Evolutionary conservation across 768 basidiomycete genomes (phyloP).

Genomic region (Leccinum uliginosum): DNA sequence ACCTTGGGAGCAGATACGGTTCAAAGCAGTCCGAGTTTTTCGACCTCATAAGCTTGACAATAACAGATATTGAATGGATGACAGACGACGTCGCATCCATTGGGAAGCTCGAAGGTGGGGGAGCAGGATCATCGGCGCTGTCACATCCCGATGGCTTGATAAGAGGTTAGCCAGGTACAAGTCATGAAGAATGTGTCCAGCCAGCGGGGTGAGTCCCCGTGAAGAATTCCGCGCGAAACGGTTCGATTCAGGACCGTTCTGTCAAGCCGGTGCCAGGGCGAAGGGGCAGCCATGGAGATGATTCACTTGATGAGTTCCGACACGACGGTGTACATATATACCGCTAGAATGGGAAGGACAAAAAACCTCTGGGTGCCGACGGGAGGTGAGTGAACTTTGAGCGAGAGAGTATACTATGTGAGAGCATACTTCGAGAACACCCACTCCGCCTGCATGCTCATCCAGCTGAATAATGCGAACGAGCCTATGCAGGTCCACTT

Average conservation of each 20-base stretch:
- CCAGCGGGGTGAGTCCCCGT: constrained; percentile 59
- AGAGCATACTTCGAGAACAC: constrained; percentile 80
- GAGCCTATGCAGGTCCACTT: constrained; percentile 89
- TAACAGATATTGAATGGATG: constrained; percentile 78
- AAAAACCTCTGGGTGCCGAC: constrained; percentile 72
- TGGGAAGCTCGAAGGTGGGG: constrained; percentile 22
- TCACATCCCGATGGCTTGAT: constrained; percentile 15
- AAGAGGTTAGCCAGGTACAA: constrained; percentile 33
- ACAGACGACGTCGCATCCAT: constrained; percentile 68
- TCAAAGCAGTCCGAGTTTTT: constrained; percentile 99
- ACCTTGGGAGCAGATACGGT: constrained; percentile 82
- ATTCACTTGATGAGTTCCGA: constrained; percentile 92
- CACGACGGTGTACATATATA: constrained; percentile 81
- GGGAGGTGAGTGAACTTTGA: constrained; percentile 24
- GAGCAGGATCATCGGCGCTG: constrained; percentile 9
- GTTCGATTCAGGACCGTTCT: constrained; percentile 75
- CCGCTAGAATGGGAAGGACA: constrained; percentile 70
- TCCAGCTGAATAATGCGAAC: constrained; percentile 87
- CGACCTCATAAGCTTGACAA: constrained; percentile 92
- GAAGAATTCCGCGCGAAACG: constrained; percentile 84
- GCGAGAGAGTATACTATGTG: constrained; percentile 28
- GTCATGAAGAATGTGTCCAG: constrained; percentile 72
- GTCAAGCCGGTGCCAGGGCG: constrained; percentile 72
- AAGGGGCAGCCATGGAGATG: constrained; percentile 89
- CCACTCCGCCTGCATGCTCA: constrained; percentile 74